phyloP scores from a whole-genome alignment of 306 rosid genomes.

The Prinsepia uniflora region DNA sequence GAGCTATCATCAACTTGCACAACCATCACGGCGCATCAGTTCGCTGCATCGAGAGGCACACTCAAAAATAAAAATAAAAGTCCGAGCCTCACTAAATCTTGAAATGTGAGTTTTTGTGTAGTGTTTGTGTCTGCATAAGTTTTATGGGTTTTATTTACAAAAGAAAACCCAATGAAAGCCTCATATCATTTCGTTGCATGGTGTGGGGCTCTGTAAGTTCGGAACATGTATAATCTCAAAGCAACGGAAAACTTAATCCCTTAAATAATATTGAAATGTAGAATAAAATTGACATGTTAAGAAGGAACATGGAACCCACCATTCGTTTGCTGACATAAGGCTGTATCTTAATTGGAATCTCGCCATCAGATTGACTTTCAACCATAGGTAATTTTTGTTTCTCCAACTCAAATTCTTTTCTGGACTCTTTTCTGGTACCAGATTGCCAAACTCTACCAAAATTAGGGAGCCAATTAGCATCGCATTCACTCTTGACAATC shows the following conservation, averaged over 20 bases:
- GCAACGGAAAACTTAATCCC: neutral
- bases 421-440: slow-evolving; percentile 85
- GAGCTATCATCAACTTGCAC: slow-evolving; percentile 23
- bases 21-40: slow-evolving; percentile 30
- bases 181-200: neutral
- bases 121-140: neutral
- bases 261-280: neutral
- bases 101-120: neutral
- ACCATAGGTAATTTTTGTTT: slow-evolving; percentile 46
- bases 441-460: slow-evolving; percentile 98
- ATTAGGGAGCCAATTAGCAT: slow-evolving; percentile 88
- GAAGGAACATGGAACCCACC: slow-evolving; percentile 46
- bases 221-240: slow-evolving; percentile 1
- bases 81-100: neutral
- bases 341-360: slow-evolving; percentile 49
- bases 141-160: neutral
- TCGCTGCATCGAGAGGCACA: slow-evolving; percentile 36
- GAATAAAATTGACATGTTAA: neutral
- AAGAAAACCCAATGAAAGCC: neutral
- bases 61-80: neutral
- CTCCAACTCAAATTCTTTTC: slow-evolving; percentile 79
- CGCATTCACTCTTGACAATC: slow-evolving; percentile 43
- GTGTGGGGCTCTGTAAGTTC: neutral
- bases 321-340: slow-evolving; percentile 87
- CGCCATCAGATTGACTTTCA: slow-evolving; percentile 44